Evolutionary conservation across 164 flowering plant genomes (phyloP), one percentile per base, ranked within the genome.

Genomic region (Malania oleifera): DNA sequence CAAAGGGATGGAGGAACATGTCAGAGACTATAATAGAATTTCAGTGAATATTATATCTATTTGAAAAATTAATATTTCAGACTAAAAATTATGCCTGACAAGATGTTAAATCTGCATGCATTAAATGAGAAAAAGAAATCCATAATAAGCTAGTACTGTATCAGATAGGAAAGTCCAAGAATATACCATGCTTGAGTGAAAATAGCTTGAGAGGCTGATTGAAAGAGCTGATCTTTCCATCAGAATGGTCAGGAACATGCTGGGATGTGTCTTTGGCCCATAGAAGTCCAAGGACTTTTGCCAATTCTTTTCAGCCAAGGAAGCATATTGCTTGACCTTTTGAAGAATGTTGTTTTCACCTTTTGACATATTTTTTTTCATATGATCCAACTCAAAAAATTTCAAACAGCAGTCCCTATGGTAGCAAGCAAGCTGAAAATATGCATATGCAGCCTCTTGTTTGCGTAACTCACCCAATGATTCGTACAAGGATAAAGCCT

Each of bases 281-380:
- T 93, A 93, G 46, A 86, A 90, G 35, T 90, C 92, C 25, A 80
- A 48, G 14, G 99, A 80, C 61, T 80, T 90, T 66, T 77, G 87
- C 99, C 97, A 93, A 65, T 85, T 93, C 76, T 91, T 81, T 60
- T 93, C 97, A 9, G 99, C 99, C 68, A 93, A 75, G 15, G 88
- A 77, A 56, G 82, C 80, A 76, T 87, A 86, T 66, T 81, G 87
- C 70, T 82, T 93, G 14, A 80, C 82, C 67, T 86, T 82, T 51
- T 80, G 95, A 48, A 70, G 35, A 52, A 52, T 46, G 60, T 46
- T 73, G 39, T 25, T 75, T 57, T 84, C 91, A 43, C 77, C 77
- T 66, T 74, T 84, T 3, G 73, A 51, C 19, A 52, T 39, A 55
- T 62, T 74, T 37, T 40, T 74, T 53, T 76, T 74, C 66, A 60